Base-by-base conservation (phyloP, 2,329 filamentous ascomycete species). In the Neopestalotiopsis clavispora region DNA sequence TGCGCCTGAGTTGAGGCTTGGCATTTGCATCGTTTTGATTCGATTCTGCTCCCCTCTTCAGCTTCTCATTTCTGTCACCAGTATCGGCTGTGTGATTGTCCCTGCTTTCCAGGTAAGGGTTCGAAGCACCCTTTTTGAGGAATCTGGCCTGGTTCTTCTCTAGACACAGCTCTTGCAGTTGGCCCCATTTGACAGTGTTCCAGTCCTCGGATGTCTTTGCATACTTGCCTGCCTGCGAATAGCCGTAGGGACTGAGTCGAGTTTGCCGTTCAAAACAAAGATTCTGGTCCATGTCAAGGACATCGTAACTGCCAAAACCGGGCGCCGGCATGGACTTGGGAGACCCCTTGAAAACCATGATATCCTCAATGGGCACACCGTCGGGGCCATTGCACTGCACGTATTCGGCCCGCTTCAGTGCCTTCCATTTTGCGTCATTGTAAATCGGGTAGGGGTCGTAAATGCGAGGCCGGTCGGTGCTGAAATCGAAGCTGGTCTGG, bases 381-480 rank as follows among this genome's bases (percentile, higher is more conserved):
- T 87, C 81, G 1, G 91, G 89, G 1, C 92, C 92, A 65, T 87
- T 81, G 77, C 93, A 95, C 1, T 90, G 79, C 5, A 89, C 84
- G 74, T 91, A 89, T 67, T 85, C 78, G 17, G 90, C 91, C 62
- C 86, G 86, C 62, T 81, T 80, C 73, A 34, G 68, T 65, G 67
- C 59, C 20, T 83, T 86, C 90, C 91, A 94, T 14, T 83, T 79
- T 3, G 83, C 80, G 65, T 85, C 86, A 74, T 92, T 91, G 80
- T 94, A 93, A 17, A 87, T 82, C 0, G 92, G 92, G 71, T 94
- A 94, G 0, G 92, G 92, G 69, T 90, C 85, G 79, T 93, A 94
- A 23, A 86, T 82, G 67, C 87, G 82, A 0, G 89, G 86, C 64
- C 83, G 79, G 58, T 85, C 80, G 13, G 79, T 76, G 66, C 76